Conservation (phyloP, 495 filamentous ascomycete genomes). For the Rhizodiscina lignyota region DNA sequence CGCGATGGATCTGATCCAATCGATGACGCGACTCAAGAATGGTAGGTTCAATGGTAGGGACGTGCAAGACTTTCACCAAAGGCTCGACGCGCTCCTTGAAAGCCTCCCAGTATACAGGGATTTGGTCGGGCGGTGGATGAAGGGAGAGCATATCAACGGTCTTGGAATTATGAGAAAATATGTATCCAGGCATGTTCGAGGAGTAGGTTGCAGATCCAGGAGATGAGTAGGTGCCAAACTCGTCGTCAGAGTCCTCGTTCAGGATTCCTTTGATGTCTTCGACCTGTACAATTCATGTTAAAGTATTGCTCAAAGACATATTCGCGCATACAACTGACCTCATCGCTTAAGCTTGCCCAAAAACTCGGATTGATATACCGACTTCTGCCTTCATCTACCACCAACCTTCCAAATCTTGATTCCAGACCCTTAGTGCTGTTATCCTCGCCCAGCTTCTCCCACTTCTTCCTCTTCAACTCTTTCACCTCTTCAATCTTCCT, state of each 20-base stretch:
- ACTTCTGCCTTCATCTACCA: constrained; percentile 63
- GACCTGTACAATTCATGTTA: constrained; percentile 27
- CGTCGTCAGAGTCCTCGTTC: constrained; percentile 50
- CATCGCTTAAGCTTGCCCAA: constrained; percentile 77
- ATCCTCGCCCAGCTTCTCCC: not conserved
- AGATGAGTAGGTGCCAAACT: constrained; percentile 42
- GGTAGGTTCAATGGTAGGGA: constrained; percentile 20
- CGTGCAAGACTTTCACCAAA: constrained; percentile 47
- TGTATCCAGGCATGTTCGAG: constrained; percentile 43
- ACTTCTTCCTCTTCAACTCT: not conserved
- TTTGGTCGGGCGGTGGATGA: constrained; percentile 21
- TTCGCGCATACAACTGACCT: constrained; percentile 34
- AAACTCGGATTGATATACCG: constrained; percentile 80
- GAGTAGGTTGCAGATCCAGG: constrained; percentile 29
- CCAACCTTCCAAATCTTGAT: constrained; percentile 62
- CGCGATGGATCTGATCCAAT: constrained; percentile 15
- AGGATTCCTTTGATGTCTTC: constrained; percentile 58
- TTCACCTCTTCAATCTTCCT: not conserved
- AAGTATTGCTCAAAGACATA: constrained; percentile 3
- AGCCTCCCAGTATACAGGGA: constrained; percentile 24
- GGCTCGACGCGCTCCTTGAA: constrained; percentile 43
- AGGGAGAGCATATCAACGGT: constrained; percentile 19
- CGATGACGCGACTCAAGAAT: constrained; percentile 16
- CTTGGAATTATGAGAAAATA: constrained; percentile 33
- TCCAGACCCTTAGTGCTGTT: constrained; percentile 23